phyloP scores from a whole-genome alignment of 208 protist genomes.

The Trypanosoma lewisi region DNA sequence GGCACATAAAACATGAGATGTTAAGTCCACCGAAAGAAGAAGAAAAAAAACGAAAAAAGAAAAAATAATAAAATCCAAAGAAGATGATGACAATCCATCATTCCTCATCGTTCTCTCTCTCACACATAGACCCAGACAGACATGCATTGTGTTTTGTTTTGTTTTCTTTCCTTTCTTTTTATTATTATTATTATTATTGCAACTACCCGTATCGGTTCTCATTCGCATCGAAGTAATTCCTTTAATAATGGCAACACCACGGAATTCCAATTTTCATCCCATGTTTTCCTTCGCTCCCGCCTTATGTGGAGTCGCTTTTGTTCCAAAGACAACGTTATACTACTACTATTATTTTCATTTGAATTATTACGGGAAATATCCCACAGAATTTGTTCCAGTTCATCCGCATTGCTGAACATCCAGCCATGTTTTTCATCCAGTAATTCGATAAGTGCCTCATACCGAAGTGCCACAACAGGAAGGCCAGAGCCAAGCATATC shows the following conservation, averaged over 20 bases:
- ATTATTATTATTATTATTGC: neutral
- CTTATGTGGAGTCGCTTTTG: constrained; percentile 11
- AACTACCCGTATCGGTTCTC: too few relatives aligned
- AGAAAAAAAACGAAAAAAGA: constrained; percentile 8
- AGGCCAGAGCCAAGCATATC: constrained; percentile 95
- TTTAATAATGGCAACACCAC: constrained; percentile 43
- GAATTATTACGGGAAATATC: neutral
- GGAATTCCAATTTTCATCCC: constrained; percentile 64
- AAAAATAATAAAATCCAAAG: neutral
- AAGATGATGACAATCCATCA: too few relatives aligned
- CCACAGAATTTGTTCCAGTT: constrained; percentile 56
- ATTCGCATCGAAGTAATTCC: constrained; percentile 6
- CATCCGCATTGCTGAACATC: constrained; percentile 50
- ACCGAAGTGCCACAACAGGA: constrained; percentile 90
- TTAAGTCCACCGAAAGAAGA: neutral
- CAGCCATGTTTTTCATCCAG: constrained; percentile 70
- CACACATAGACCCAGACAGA: neutral
- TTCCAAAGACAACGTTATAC: neutral
- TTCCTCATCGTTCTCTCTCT: too few relatives aligned
- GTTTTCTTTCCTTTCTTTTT: neutral
- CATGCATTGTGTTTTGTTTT: neutral
- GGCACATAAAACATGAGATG: too few relatives aligned
- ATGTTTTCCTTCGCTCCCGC: constrained; percentile 27
- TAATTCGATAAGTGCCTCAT: constrained; percentile 86
- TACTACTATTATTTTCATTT: neutral